A percentile compares a stretch with the other conserved stretches of the same genome.
Conservation (phyloP, 1,284 basidiomycete species). For the Pascua sp. region DNA sequence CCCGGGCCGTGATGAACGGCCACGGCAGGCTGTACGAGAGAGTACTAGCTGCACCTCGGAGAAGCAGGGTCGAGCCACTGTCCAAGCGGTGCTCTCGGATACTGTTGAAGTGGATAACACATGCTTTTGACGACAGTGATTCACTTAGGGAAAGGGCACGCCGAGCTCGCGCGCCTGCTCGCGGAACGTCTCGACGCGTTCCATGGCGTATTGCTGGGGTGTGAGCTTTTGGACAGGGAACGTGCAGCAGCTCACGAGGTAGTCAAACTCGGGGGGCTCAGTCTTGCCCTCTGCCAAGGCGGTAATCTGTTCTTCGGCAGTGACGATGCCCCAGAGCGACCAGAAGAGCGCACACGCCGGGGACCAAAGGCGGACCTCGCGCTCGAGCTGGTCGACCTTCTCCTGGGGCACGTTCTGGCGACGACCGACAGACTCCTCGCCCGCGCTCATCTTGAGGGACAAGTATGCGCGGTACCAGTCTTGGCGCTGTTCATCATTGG, state of each 20-base stretch:
- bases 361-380: constrained; percentile 77
- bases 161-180: constrained; percentile 40
- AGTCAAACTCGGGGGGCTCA: constrained; percentile 44
- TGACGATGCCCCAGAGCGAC: constrained; percentile 87
- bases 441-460: constrained; percentile 38
- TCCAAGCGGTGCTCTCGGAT: neutral
- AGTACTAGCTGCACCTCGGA: neutral
- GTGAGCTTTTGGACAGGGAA: neutral
- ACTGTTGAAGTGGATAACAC: neutral
- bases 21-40: neutral
- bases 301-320: constrained; percentile 75
- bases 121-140: neutral
- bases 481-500: constrained; percentile 64
- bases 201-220: constrained; percentile 44
- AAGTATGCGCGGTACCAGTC: constrained; percentile 85
- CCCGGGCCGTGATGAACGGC: neutral
- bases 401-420: constrained; percentile 35
- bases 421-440: constrained; percentile 32
- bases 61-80: neutral
- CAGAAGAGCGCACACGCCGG: constrained; percentile 84
- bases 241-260: constrained; percentile 36
- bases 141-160: constrained; percentile 12
- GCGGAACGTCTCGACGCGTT: constrained; percentile 48
- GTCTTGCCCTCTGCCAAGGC: constrained; percentile 48
- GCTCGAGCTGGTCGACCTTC: constrained; percentile 57